Base-by-base conservation (phyloP, 2,329 filamentous ascomycete species). In the Claviceps purpurea region DNA sequence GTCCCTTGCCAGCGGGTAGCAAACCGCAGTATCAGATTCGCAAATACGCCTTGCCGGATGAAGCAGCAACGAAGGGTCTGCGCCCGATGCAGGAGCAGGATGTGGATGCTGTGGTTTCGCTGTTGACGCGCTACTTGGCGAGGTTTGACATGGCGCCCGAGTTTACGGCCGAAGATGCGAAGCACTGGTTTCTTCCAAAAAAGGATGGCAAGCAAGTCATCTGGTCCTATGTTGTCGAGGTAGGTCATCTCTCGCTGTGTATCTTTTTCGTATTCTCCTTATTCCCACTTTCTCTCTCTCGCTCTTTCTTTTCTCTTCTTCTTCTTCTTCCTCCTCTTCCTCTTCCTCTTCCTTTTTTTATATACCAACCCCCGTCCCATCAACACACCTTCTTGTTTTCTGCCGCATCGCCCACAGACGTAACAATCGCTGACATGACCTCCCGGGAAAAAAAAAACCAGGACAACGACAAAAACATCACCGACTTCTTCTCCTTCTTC, bases 401-500 rank as follows among this genome's bases (percentile, higher is more conserved):
- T 20, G 20, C 20, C 20, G 2, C 20, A 20, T 20, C 20, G 24
- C 24, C 6, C 24, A 7, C 24, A 6, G 6, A 26, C 24, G 4
- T 5, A 6, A 24, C 45, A 50, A 5, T 42, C 16, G 18, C 41
- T 20, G 18, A 13, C 40, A 41, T 18, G 2, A 20, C 1, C 8
- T 14, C 42, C 22, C 2, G 3, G 18, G 24, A 7, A 24, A 24
- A 24, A 24, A 37, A 18, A 47, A 38, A 26, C 40, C 56, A 76
- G 74, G 70, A 77, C 54, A 68, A 80, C 47, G 81, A 84, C 49
- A 79, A 86, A 56, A 89, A 89, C 61, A 87, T 98, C 63, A 96
- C 89, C 40, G 93, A 98, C 69, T 96, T 95, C 71, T 85, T 96
- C 71, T 96, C 89, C 40, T 98, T 97, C 72, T 98, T 97, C 75